Evolutionary conservation across 148 eudicot species (phyloP).

Genomic region (Nyssa sinensis): DNA sequence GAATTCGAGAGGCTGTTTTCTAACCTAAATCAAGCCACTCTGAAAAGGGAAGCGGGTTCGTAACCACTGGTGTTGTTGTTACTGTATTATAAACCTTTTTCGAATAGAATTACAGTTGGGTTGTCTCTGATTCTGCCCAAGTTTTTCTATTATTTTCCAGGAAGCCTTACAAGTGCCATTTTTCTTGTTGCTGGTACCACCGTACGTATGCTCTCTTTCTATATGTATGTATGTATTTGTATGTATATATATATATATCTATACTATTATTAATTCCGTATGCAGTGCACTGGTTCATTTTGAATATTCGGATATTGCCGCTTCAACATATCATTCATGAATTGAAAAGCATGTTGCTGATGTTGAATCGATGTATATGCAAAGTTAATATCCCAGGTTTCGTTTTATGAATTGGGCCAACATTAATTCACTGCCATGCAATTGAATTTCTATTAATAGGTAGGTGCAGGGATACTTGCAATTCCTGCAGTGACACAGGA

Average conservation of each 20-base stretch:
- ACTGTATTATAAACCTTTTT: no score
- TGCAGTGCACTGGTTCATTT: no score
- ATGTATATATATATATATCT: not conserved
- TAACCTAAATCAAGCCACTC: conserved; percentile 73
- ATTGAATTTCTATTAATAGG: conserved; percentile 32
- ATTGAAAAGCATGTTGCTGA: no score
- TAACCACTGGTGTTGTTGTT: not conserved
- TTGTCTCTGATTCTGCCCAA: no score
- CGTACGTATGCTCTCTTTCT: conserved; percentile 48
- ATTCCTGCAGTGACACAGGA: conserved; percentile 95
- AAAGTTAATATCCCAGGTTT: no score
- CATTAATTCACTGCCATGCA: not conserved
- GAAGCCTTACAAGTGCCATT: conserved; percentile 72
- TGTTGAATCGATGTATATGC: no score
- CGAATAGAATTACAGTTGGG: no score
- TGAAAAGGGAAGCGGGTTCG: conserved; percentile 76
- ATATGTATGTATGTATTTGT: not conserved
- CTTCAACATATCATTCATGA: no score
- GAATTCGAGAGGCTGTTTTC: conserved; percentile 78
- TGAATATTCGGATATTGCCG: no score
- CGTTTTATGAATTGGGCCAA: not conserved
- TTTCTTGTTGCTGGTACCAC: conserved; percentile 94
- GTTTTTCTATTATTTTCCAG: conserved; percentile 37
- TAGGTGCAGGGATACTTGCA: conserved; percentile 97
- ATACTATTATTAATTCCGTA: no score